Percentiles rank a stretch among this genome's conserved stretches.
phyloP scores from a whole-genome alignment of 2,329 filamentous ascomycete species.

The Zymoseptoria crescenta region DNA sequence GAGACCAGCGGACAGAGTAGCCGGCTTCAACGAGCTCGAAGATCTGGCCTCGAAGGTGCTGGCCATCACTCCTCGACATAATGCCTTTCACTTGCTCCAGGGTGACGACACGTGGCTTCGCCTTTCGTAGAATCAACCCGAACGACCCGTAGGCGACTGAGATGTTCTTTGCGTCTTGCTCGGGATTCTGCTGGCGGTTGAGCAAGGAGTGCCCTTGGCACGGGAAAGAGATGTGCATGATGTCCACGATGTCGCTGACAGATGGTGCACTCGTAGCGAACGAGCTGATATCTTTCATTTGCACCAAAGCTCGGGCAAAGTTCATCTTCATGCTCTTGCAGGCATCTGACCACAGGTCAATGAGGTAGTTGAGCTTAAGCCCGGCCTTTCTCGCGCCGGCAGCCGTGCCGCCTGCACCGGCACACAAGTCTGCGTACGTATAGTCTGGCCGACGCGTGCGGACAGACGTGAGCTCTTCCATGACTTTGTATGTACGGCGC shows the following conservation, averaged over 20 bases:
- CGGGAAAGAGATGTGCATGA: conserved; percentile 68
- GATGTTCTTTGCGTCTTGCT: neutral
- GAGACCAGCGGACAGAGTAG: conserved; percentile 64
- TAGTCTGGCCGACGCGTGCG: conserved; percentile 34
- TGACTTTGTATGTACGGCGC: neutral
- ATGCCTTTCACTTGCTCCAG: conserved; percentile 74
- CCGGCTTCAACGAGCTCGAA: conserved; percentile 55
- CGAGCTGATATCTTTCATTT: conserved; percentile 25
- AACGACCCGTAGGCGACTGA: neutral
- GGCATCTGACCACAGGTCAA: conserved; percentile 34
- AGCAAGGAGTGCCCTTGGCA: conserved; percentile 70
- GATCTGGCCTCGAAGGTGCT: conserved; percentile 54
- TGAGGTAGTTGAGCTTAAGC: conserved; percentile 32
- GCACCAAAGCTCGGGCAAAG: conserved; percentile 37
- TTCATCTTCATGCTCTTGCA: conserved; percentile 52
- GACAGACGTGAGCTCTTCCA: neutral
- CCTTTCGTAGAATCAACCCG: conserved; percentile 43
- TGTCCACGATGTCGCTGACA: conserved; percentile 43
- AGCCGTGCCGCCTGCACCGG: conserved; percentile 64
- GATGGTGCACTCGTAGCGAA: conserved; percentile 41
- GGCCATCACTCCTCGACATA: conserved; percentile 35
- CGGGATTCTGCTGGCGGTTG: conserved; percentile 34
- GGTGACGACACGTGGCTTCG: conserved; percentile 61
- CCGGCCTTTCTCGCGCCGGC: conserved; percentile 54
- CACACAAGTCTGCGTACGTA: conserved; percentile 64